These are phyloP conservation scores for Batkoa obscura DNA, from an alignment of 371 early-diverging fungal genomes.

Conservation along the genomic window DNA sequence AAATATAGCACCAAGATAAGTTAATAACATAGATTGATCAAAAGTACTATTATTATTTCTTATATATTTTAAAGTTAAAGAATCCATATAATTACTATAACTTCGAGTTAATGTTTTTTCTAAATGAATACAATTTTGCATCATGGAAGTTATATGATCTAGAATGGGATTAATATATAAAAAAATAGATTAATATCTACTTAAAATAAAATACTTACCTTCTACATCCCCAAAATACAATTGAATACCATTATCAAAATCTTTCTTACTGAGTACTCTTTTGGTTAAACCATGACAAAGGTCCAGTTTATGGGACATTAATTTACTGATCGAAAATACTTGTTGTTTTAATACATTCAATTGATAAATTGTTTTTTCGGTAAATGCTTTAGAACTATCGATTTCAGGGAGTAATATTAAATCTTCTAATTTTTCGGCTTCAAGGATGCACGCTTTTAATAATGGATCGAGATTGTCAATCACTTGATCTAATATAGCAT, in stretches of 20 bases:
- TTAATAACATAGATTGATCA: background rate
- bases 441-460: background rate
- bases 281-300: background rate
- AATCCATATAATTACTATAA: background rate
- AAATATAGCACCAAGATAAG: background rate
- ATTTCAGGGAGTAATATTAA: background rate
- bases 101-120: background rate
- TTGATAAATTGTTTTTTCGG: background rate
- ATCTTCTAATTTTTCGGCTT: background rate
- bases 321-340: background rate
- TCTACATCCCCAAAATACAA: conserved; percentile 3
- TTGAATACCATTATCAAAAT: background rate
- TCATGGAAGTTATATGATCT: background rate
- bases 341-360: background rate
- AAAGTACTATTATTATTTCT: background rate
- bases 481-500: background rate
- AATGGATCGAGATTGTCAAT: background rate
- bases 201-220: background rate
- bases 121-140: background rate
- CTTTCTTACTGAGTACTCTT: background rate
- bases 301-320: background rate
- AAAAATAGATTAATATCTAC: too few relatives aligned
- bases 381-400: background rate
- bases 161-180: background rate
- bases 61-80: background rate